These are phyloP conservation scores for Amanita molliuscula DNA, from an alignment of 768 basidiomycete species.

Conservation along the genomic window DNA sequence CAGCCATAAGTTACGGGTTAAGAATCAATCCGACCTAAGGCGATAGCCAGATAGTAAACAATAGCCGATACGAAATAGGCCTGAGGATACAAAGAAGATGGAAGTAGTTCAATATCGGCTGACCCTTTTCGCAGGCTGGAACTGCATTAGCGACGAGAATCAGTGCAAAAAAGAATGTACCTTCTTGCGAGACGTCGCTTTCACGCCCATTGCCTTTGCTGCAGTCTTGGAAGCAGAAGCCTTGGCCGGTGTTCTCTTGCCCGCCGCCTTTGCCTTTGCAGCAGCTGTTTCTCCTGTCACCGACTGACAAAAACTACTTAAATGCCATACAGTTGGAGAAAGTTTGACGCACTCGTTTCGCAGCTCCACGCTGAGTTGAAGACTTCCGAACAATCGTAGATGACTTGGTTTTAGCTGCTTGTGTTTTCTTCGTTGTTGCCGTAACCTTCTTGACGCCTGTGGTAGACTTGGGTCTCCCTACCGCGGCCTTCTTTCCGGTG, in stretches of 20 bases:
- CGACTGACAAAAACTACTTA: conserved; percentile 17
- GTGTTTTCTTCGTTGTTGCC: conserved; percentile 23
- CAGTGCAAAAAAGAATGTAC: neutral
- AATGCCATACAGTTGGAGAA: neutral
- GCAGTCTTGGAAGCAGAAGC: conserved; percentile 18
- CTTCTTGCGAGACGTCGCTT: conserved; percentile 18
- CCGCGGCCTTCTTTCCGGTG: conserved; percentile 17
- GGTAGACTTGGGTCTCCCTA: conserved; percentile 19
- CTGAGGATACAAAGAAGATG: conserved; percentile 3
- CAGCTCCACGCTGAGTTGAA: conserved; percentile 24
- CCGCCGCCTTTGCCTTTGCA: conserved; percentile 31
- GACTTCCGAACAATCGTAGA: conserved; percentile 26
- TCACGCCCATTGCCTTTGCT: conserved; percentile 21
- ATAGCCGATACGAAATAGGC: conserved; percentile 1
- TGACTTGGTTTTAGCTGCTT: conserved; percentile 24
- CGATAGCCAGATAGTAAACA: conserved; percentile 1
- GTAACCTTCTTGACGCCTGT: conserved; percentile 22
- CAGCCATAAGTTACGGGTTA: conserved; percentile 2
- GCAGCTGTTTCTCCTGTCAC: conserved; percentile 31
- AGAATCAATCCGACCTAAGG: conserved; percentile 2
- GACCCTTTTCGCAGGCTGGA: conserved; percentile 1
- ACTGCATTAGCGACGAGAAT: neutral
- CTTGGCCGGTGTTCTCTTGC: conserved; percentile 25
- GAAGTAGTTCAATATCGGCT: neutral
- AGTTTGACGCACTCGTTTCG: conserved; percentile 25